Evolutionary conservation across 148 eudicot genomes (phyloP), one percentile per base, ranked within the genome.

Genomic region (Heliamphora exappendiculata): DNA sequence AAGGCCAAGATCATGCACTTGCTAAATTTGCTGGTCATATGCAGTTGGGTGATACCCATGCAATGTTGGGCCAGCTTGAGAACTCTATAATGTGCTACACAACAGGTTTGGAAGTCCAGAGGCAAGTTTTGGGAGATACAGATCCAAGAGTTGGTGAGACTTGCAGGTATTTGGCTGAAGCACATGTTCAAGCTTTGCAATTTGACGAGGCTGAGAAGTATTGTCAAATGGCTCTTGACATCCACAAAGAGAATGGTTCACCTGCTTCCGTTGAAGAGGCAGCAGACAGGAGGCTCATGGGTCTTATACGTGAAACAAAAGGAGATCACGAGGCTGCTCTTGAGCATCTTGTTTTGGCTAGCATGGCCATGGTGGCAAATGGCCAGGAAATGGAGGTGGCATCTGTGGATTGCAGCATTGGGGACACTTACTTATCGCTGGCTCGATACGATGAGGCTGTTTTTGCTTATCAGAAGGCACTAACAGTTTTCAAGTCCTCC

Each of bases 201-300:
- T 90, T 94, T 73, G 91, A 89, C 71, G 96, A 94, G 72, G 98
- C 98, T 13, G 85, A 87, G 75, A 89, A 90, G 82, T 88, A 89
- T 67, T 90, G 98, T 81, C 89, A 89, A 78, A 82, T 90, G 89
- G 97, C 97, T 22, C 91, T 94, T 7, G 96, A 92, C 53, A 90
- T 94, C 66, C 98, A 94, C 70, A 86, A 83, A 82, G 93, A 89
- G 78, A 90, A 78, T 41, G 96, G 93, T 53, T 79, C 78, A 19
- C 96, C 92, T 0, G 91, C 90, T 49, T 89, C 97, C 4, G 82
- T 89, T 59, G 98, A 94, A 81, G 98, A 94, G 71, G 92, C 97
- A n/a, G 98, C 97, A 1, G 98, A 94, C 72, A 80, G 97, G 78
- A 89, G 96, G 78, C 92, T 95, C 51, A 95, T 95, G 99, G 99